Evolutionary conservation across 1,284 basidiomycete genomes (phyloP).

Genomic region (Ustilago xerochloae): DNA sequence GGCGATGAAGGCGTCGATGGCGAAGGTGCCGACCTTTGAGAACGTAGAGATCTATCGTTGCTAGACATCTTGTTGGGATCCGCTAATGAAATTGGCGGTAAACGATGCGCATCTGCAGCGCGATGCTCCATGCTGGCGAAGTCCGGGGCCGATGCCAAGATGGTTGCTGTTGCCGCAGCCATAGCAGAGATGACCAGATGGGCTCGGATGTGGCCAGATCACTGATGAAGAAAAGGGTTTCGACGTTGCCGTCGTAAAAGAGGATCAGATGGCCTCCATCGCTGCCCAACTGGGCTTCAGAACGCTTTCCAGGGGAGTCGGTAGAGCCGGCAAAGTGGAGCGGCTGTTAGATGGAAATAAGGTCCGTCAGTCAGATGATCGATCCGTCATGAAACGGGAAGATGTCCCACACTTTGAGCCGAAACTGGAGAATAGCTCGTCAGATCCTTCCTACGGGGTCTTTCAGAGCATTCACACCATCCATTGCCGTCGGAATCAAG

Average conservation of each 20-base stretch:
- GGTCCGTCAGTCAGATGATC: not conserved
- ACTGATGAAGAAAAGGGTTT: not conserved
- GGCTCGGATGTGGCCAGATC: not conserved
- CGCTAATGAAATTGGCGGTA: conserved; percentile 11
- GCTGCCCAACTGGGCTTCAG: conserved; percentile 6
- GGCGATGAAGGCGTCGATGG: conserved; percentile 25
- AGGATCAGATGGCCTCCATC: conserved; percentile 23
- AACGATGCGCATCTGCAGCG: conserved; percentile 20
- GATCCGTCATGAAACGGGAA: not conserved
- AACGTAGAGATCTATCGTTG: conserved; percentile 19
- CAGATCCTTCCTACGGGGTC: not conserved
- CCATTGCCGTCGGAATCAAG: not conserved
- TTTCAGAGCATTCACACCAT: too few relatives aligned
- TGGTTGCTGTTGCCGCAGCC: conserved; percentile 37
- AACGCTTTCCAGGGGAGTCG: not conserved
- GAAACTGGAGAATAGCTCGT: not conserved
- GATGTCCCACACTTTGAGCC: not conserved
- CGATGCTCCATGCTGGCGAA: conserved; percentile 37
- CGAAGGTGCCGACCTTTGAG: conserved; percentile 28
- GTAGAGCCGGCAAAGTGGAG: not conserved
- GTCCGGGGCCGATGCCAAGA: conserved; percentile 37
- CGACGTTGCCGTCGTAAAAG: not conserved
- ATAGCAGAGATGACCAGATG: conserved; percentile 19
- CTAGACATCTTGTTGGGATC: conserved; percentile 2
- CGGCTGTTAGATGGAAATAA: not conserved